Base-by-base conservation (phyloP, 768 basidiomycete genomes). In the Auriscalpium orientale region DNA sequence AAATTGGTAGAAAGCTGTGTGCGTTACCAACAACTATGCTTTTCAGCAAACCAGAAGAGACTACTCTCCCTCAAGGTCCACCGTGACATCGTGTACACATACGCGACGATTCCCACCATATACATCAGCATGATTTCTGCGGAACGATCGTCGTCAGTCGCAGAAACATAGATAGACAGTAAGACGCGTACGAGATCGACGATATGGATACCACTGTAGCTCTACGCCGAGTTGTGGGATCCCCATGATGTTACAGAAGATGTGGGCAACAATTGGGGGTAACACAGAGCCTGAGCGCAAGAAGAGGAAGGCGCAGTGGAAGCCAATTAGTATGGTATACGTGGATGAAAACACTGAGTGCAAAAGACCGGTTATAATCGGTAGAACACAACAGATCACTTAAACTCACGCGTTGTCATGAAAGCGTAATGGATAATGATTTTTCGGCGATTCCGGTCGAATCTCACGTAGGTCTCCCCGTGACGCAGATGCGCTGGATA, bases 181-280 rank as follows among this genome's bases (percentile, higher is more conserved):
- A 16, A 54, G 56, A 4, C 50, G 71, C 83, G 62, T 54, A 87
- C 87, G 63, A 61, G 64, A 70, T 67, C 77, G 82, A 57, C 74
- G 72, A 21, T 70, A 64, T 0, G 84, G 84, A 62, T 79, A 83
- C 54, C 71, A 68, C 43, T 63, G 62, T 37, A 89, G 64, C 56
- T 93, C 91, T 34, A 73, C 69, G 0, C 60, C 65, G 22, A 87
- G 77, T 52, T 84, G 77, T 2, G 95, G 97, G 28, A 98, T 64
- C 1, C 95, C 95, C 91, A 98, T 95, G 50, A 89, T 68, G 66
- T 99, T 99, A 76, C 97, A 98, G 66, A 93, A 95, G 1, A 88
- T 72, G 66, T 99, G 97, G 0, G 92, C 83, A 9, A 79, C 70
- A 54, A 94, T 77, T 2, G 94, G 76, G 1, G 93, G 87, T 33